phyloP scores from a whole-genome alignment of 2,329 filamentous ascomycete genomes.

The Alternaria ethzedia region DNA sequence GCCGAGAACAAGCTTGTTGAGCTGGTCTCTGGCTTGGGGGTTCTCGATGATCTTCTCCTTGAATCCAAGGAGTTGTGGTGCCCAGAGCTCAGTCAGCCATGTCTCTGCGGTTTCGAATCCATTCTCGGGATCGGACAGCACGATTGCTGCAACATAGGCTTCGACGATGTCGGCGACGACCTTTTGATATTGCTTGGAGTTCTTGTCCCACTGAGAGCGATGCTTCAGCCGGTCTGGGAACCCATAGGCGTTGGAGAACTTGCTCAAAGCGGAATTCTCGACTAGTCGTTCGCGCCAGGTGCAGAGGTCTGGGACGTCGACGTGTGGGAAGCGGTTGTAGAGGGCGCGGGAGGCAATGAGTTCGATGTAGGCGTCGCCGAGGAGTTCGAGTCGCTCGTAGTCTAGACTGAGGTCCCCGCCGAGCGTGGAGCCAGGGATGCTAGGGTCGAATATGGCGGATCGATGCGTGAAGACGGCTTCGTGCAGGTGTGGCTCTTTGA shows the following conservation, averaged over 20 bases:
- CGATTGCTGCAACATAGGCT: conserved; percentile 81
- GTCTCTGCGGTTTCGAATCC: conserved; percentile 67
- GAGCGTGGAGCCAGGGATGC: conserved; percentile 22
- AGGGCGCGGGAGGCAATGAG: conserved; percentile 78
- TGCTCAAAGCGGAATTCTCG: conserved; percentile 77
- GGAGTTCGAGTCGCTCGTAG: conserved; percentile 87
- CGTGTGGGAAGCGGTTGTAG: conserved; percentile 70
- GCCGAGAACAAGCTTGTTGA: conserved; percentile 45
- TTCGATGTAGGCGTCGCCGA: conserved; percentile 87
- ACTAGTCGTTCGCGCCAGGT: conserved; percentile 80
- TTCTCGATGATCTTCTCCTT: conserved; percentile 45
- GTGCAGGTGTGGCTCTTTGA: conserved; percentile 66
- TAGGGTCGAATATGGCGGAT: conserved; percentile 28
- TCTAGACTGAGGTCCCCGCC: conserved; percentile 40
- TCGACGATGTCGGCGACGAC: conserved; percentile 88
- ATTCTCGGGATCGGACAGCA: conserved; percentile 68
- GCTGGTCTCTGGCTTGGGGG: conserved; percentile 47
- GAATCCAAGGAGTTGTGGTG: conserved; percentile 42
- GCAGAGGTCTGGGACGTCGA: conserved; percentile 72
- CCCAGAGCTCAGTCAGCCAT: conserved; percentile 82
- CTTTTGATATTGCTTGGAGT: conserved; percentile 61
- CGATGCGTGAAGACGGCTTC: conserved; percentile 71
- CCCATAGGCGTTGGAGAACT: conserved; percentile 73
- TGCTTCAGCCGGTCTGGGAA: conserved; percentile 70
- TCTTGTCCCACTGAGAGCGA: conserved; percentile 44